These are phyloP conservation scores for Linaria vulgaris DNA, from an alignment of 257 asterid genomes.

Conservation along the genomic window DNA sequence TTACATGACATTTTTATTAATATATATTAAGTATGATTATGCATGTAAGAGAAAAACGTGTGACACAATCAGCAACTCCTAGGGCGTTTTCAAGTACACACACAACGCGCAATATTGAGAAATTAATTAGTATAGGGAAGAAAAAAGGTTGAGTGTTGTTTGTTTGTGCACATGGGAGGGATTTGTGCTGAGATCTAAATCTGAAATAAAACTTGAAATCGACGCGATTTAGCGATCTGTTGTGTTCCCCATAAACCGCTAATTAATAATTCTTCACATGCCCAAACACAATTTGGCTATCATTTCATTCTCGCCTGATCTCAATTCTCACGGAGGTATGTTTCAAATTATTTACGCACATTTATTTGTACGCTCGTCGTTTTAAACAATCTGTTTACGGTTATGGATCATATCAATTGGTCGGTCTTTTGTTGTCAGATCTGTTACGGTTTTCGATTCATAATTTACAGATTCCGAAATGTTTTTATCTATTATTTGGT, in stretches of 20 bases:
- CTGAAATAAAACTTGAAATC: slow-evolving; percentile 25
- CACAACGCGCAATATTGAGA: not conserved
- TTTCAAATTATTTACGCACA: not conserved
- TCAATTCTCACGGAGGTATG: slow-evolving; percentile 32
- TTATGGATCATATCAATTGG: not conserved
- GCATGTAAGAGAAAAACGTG: too few species aligned
- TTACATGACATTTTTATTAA: too few species aligned
- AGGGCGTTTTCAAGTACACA: too few species aligned
- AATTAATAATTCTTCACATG: not conserved
- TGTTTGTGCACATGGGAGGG: too few species aligned
- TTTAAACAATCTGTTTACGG: slow-evolving; percentile 6
- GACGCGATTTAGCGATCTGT: slow-evolving; percentile 30
- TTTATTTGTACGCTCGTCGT: not conserved
- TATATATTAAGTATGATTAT: too few species aligned
- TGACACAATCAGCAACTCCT: too few species aligned
- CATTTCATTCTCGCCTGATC: slow-evolving; percentile 17
- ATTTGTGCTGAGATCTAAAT: slow-evolving; percentile 36
- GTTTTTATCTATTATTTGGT: too few species aligned
- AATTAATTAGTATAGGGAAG: too few species aligned
- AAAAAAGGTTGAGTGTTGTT: too few species aligned
- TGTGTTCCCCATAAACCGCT: too few species aligned
- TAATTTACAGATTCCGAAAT: not conserved
- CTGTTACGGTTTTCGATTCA: slow-evolving; percentile 18
- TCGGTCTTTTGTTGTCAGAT: too few species aligned
- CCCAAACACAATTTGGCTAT: too few species aligned